Percentiles rank a stretch among this genome's conserved stretches.
phyloP scores from a whole-genome alignment of 2,329 filamentous ascomycete species.

The Pseudovirgaria hyperparasitica region DNA sequence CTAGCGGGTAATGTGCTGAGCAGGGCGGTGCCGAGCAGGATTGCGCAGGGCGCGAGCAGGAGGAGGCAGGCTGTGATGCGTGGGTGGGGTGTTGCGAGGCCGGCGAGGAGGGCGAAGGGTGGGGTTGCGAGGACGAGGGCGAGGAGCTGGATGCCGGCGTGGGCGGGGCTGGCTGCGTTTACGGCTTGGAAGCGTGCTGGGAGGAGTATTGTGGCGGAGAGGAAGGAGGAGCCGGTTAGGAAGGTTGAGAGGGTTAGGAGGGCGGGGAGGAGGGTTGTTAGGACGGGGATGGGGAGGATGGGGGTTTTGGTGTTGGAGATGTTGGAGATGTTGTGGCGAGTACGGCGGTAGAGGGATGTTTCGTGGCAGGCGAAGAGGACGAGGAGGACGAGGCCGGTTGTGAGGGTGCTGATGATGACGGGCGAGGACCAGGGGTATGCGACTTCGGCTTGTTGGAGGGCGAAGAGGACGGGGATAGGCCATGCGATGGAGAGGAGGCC shows the following conservation, averaged over 20 bases:
- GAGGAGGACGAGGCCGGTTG: conserved; percentile 9
- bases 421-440: conserved; percentile 13
- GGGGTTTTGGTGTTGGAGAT: conserved; percentile 13
- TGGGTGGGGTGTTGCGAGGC: conserved; percentile 10
- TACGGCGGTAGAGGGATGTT: conserved; percentile 14
- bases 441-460: conserved; percentile 17
- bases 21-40: conserved; percentile 14
- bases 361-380: conserved; percentile 14
- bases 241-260: conserved; percentile 12
- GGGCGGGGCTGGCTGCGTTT: conserved; percentile 17
- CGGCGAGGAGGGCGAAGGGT: conserved; percentile 14
- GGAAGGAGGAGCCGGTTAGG: conserved; percentile 17
- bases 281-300: conserved; percentile 16
- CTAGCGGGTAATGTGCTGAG: too few relatives aligned
- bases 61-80: conserved; percentile 12
- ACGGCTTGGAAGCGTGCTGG: conserved; percentile 21
- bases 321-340: too few relatives aligned
- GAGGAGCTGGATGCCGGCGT: conserved; percentile 17
- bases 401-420: conserved; percentile 17
- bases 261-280: conserved; percentile 12
- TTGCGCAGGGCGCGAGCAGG: conserved; percentile 9
- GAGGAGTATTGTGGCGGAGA: conserved; percentile 16
- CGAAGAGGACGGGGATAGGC: conserved; percentile 20
- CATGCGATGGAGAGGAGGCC: conserved; percentile 17
- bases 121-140: conserved; percentile 15